A percentile compares a stretch with the other conserved stretches of the same genome.
phyloP scores from a whole-genome alignment of 306 rosid genomes.

The Morella rubra region DNA sequence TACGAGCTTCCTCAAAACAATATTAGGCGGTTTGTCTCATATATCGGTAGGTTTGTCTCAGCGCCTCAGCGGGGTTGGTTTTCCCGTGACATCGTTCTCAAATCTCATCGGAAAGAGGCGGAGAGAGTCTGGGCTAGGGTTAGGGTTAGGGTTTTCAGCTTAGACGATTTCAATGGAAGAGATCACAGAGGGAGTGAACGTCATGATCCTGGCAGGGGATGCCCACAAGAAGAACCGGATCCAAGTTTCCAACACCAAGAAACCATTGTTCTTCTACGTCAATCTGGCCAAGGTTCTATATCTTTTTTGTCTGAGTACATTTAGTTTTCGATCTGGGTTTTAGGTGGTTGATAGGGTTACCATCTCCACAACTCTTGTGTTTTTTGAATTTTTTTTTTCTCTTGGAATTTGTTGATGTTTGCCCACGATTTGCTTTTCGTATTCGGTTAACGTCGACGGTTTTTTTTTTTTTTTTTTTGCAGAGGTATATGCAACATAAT shows the following conservation, averaged over 20 bases:
- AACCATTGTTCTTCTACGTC: slow-evolving; percentile 60
- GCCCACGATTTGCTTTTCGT: background rate
- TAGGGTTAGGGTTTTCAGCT: slow-evolving; percentile 32
- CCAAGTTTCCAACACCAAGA: slow-evolving; percentile 67
- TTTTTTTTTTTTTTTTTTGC: slow-evolving; percentile 1
- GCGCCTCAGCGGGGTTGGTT: background rate
- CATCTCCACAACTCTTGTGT: background rate
- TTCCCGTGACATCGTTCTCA: background rate
- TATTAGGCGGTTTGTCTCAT: too few species aligned
- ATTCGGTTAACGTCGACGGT: background rate
- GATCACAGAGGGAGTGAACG: slow-evolving; percentile 55
- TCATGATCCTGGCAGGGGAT: slow-evolving; percentile 39
- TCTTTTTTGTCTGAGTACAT: background rate
- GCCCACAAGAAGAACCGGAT: slow-evolving; percentile 58
- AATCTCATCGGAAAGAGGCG: background rate
- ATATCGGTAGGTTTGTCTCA: background rate
- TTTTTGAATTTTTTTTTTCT: background rate
- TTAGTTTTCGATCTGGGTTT: slow-evolving; percentile 1
- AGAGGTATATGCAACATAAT: slow-evolving; percentile 67
- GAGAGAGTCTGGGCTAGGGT: slow-evolving; percentile 21
- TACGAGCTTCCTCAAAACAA: too few species aligned
- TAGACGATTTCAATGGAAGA: slow-evolving; percentile 42
- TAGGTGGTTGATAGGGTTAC: background rate
- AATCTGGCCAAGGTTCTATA: slow-evolving; percentile 56
- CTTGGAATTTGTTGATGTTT: background rate